phyloP scores from a whole-genome alignment of 257 asterid species.

The Solanum sejunctum region DNA sequence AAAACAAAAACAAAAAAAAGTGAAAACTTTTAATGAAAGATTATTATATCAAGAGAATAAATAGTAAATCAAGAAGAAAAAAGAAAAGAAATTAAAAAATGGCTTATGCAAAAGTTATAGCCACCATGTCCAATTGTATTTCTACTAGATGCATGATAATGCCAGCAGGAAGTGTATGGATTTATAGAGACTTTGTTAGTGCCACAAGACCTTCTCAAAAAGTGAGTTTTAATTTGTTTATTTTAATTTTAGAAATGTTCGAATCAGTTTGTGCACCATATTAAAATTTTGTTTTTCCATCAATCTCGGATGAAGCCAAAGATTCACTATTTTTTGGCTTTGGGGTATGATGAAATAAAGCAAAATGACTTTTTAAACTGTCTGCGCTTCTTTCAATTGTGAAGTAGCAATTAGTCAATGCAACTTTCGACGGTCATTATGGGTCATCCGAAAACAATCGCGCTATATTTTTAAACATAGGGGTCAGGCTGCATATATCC shows the following conservation, averaged over 20 bases:
- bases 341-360: too few relatives aligned
- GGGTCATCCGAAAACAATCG: too few relatives aligned
- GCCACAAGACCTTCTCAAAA: slow-evolving; percentile 33
- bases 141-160: slow-evolving; percentile 5
- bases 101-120: slow-evolving; percentile 16
- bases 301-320: too few relatives aligned
- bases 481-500: too few relatives aligned
- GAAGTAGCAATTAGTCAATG: too few relatives aligned
- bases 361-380: too few relatives aligned
- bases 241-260: neutral
- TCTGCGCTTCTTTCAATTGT: too few relatives aligned
- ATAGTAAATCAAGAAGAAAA: neutral
- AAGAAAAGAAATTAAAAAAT: neutral
- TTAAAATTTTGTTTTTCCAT: too few relatives aligned
- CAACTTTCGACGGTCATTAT: too few relatives aligned
- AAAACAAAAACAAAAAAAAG: neutral
- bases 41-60: neutral
- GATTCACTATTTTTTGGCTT: too few relatives aligned
- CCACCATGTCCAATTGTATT: slow-evolving; percentile 12
- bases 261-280: neutral
- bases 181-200: slow-evolving; percentile 34
- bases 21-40: neutral
- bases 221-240: slow-evolving; percentile 15
- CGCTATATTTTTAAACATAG: too few relatives aligned
- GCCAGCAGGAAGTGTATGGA: slow-evolving; percentile 10